Percentiles rank a stretch among this genome's conserved stretches.
Conservation (phyloP, 768 basidiomycete species). For the Amanita pseudoporphyria region DNA sequence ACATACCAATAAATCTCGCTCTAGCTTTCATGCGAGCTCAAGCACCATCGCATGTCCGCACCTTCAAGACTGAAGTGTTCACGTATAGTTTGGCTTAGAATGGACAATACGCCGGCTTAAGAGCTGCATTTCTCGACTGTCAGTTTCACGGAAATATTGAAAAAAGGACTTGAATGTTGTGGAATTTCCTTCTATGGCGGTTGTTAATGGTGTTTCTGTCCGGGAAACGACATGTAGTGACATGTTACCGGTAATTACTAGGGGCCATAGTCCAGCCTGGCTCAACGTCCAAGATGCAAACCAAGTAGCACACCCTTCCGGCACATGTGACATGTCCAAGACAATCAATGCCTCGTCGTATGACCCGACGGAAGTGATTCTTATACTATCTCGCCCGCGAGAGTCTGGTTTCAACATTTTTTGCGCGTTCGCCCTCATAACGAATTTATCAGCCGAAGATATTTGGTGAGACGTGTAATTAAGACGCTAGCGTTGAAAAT, state of each 20-base stretch:
- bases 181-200: not conserved
- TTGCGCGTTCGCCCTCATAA: slow-evolving; percentile 46
- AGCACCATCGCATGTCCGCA: too few species aligned
- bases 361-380: slow-evolving; percentile 36
- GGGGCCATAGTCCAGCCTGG: slow-evolving; percentile 29
- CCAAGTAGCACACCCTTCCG: slow-evolving; percentile 50
- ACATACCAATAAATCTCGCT: too few species aligned
- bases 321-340: slow-evolving; percentile 51
- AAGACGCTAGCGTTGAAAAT: not conserved
- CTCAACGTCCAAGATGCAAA: slow-evolving; percentile 57
- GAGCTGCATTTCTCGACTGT: not conserved
- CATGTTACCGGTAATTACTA: too few species aligned
- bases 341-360: slow-evolving; percentile 39
- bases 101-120: not conserved
- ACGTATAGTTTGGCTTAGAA: not conserved
- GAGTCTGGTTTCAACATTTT: slow-evolving; percentile 24
- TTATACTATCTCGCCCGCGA: slow-evolving; percentile 48
- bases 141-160: not conserved
- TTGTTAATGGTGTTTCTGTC: not conserved
- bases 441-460: slow-evolving; percentile 34
- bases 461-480: not conserved
- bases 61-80: too few species aligned
- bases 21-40: too few species aligned
- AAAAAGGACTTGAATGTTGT: not conserved
- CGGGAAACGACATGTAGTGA: not conserved